These are phyloP conservation scores for Castanospermum australe DNA, from an alignment of 306 rosid genomes.

Conservation along the genomic window DNA sequence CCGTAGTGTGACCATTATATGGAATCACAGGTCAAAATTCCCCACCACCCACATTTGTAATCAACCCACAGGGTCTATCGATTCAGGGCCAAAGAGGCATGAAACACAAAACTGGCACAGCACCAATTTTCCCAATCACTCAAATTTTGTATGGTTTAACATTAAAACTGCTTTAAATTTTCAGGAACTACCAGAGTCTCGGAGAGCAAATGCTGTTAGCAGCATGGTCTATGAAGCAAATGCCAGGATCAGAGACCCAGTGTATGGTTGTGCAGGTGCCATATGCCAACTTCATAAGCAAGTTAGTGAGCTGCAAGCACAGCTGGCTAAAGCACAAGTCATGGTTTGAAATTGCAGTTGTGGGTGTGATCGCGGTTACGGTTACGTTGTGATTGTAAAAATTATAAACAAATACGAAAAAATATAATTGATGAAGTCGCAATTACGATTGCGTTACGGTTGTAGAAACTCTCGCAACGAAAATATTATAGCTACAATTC, in stretches of 20 bases:
- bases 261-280: slow-evolving; percentile 88
- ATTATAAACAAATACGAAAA: too few species aligned
- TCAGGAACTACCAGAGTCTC: slow-evolving; percentile 83
- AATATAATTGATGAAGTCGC: too few species aligned
- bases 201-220: slow-evolving; percentile 93
- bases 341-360: too few species aligned
- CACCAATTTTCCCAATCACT: background rate
- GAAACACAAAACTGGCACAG: background rate
- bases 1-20: slow-evolving; percentile 10
- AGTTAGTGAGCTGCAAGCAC: slow-evolving; percentile 81
- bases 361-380: too few species aligned
- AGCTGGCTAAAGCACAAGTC: slow-evolving; percentile 82
- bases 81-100: background rate
- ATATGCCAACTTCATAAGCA: slow-evolving; percentile 87
- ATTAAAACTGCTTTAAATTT: background rate
- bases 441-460: too few species aligned
- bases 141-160: background rate
- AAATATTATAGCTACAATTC: too few species aligned
- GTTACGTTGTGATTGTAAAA: too few species aligned
- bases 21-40: slow-evolving; percentile 28
- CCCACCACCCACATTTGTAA: slow-evolving; percentile 20
- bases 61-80: background rate
- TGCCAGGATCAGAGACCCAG: slow-evolving; percentile 85
- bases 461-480: too few species aligned
- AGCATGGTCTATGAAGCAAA: slow-evolving; percentile 98